Evolutionary conservation across 1,284 basidiomycete genomes (phyloP).

Genomic region (Cerioporus squamosus): DNA sequence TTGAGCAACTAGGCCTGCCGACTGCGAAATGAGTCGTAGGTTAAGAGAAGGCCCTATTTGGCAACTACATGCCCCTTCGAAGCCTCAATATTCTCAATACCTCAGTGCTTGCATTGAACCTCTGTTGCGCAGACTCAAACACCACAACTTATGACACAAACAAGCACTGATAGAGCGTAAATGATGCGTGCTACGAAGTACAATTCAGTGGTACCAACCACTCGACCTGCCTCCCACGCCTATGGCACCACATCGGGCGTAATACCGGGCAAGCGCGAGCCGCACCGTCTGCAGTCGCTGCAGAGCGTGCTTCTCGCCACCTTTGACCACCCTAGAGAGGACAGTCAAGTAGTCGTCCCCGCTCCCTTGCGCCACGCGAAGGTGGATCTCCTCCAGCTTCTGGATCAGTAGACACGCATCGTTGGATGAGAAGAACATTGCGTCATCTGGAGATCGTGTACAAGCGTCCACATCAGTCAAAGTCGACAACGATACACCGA

Average conservation of each 20-base stretch:
- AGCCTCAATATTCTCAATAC: too few relatives aligned
- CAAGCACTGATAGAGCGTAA: too few relatives aligned
- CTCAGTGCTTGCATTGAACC: too few relatives aligned
- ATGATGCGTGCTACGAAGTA: too few relatives aligned
- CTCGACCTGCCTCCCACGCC: conserved; percentile 44
- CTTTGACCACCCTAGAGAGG: conserved; percentile 52
- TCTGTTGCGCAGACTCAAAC: too few relatives aligned
- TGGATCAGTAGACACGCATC: conserved; percentile 62
- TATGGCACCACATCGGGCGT: conserved; percentile 66
- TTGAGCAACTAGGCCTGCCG: too few relatives aligned
- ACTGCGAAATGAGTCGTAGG: too few relatives aligned
- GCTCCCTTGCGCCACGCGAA: conserved; percentile 61
- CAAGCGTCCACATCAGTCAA: background rate
- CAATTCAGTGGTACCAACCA: conserved; percentile 18
- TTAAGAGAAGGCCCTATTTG: too few relatives aligned
- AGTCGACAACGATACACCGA: background rate
- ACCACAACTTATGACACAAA: too few relatives aligned
- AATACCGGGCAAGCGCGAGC: conserved; percentile 71
- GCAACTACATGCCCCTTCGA: too few relatives aligned
- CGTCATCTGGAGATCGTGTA: conserved; percentile 10
- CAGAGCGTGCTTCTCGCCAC: conserved; percentile 59
- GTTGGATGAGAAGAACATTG: conserved; percentile 58
- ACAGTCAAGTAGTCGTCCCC: conserved; percentile 68
- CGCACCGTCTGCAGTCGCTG: conserved; percentile 66
- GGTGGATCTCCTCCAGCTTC: conserved; percentile 70